A percentile compares a stretch with the other conserved stretches of the same genome.
phyloP scores from a whole-genome alignment of 352 stramenopile species.

The Aphanomyces stellatus region DNA sequence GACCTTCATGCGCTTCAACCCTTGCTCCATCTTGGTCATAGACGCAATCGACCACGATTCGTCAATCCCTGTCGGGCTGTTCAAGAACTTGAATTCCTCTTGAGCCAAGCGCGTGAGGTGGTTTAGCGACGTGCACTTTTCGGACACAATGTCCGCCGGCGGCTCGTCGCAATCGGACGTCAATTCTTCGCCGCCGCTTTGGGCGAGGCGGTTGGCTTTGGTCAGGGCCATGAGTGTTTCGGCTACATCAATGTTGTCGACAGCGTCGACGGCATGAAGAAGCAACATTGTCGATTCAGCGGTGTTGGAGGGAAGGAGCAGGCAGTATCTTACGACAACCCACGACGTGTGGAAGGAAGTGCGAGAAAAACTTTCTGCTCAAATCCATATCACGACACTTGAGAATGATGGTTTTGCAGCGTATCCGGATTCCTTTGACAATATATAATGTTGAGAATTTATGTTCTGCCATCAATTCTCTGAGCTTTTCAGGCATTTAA shows the following conservation, averaged over 20 bases:
- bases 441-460: not conserved
- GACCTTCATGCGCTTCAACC: constrained; percentile 20
- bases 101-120: constrained; percentile 12
- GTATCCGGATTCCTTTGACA: not conserved
- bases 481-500: not conserved
- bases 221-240: constrained; percentile 17
- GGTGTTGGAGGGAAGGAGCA: not conserved
- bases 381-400: not conserved
- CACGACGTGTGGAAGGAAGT: not conserved
- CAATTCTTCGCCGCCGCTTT: not conserved
- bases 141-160: not conserved
- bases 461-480: not conserved
- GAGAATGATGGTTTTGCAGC: not conserved
- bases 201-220: not conserved
- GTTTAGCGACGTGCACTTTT: not conserved
- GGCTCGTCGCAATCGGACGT: not conserved
- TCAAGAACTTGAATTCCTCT: constrained; percentile 20
- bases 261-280: constrained; percentile 16
- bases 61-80: constrained; percentile 14
- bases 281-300: not conserved
- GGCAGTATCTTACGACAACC: constrained; percentile 1
- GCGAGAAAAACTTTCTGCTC: not conserved
- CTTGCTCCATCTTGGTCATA: constrained; percentile 18
- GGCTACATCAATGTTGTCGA: constrained; percentile 15
- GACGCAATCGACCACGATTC: constrained; percentile 14